Evolutionary conservation across 441 rosid genomes (phyloP), one percentile per base, ranked within the genome.

Genomic region (Kokia cookei): DNA sequence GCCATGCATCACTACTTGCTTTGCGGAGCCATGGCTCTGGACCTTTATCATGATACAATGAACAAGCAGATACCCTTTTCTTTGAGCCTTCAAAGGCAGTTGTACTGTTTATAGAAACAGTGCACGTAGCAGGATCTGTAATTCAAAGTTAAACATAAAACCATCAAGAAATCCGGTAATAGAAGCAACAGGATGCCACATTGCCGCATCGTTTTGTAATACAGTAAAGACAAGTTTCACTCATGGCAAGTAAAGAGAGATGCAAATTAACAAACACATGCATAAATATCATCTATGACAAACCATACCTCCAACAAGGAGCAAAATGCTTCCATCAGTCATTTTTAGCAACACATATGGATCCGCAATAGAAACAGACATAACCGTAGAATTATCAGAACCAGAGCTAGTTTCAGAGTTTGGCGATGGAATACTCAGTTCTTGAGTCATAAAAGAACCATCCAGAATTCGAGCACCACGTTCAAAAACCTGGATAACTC

Each of bases 1-100:
- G 97, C 99, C 99, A 96, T 74, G 99, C 97, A 84, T 93, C 98
- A 26, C 94, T 85, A 81, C 94, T 96, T 69, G 97, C 87, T 89
- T 93, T 96, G 77, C 97, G 85, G 57, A 96, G 91, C 99, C 98
- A 93, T 73, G 97, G 93, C 71, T 92, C 96, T 70, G 96, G 93
- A 81, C 98, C 99, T 76, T 83, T 91, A 83, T 96, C 99, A 80
- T 92, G 94, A 88, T 92, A 92, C 77, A 96, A 82, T 62, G 98
- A 85, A 85, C 98, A 96, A 54, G 98, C 94, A 76, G 96, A 85
- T 71, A 96, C 86, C 72, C 82, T 78, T 77, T 82, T 83, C 82
- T 82, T 88, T 26, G 86, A 87, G 83, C 89, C 84, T 71, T 89
- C 93, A 81, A 89, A 87, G 77, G 91, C 83, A 77, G 87, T 76